Conservation (phyloP, 441 rosid genomes). For the Oxalis stricta region DNA sequence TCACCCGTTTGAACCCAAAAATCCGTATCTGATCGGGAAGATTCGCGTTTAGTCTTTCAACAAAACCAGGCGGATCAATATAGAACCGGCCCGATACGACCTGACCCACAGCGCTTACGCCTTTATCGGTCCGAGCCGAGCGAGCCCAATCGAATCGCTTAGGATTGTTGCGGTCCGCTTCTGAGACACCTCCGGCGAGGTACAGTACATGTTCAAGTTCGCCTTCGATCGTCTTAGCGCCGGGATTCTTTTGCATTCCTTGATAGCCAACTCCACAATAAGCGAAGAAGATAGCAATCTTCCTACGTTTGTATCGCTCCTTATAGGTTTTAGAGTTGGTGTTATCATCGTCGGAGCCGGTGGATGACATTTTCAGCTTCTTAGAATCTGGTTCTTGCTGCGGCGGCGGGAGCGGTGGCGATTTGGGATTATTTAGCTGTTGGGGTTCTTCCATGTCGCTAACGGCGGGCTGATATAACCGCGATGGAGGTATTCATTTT, state of each 20-base stretch:
- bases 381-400: slow-evolving; percentile 45
- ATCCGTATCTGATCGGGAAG: slow-evolving; percentile 60
- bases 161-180: slow-evolving; percentile 58
- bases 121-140: slow-evolving; percentile 88
- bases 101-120: slow-evolving; percentile 93
- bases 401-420: slow-evolving; percentile 22
- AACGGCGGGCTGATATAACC: neutral
- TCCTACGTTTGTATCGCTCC: slow-evolving; percentile 64
- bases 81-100: slow-evolving; percentile 85
- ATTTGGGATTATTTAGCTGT: slow-evolving; percentile 11
- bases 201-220: slow-evolving; percentile 88
- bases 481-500: slow-evolving; percentile 4
- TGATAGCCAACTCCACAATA: slow-evolving; percentile 95
- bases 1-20: slow-evolving; percentile 67
- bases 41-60: slow-evolving; percentile 49
- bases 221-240: slow-evolving; percentile 91
- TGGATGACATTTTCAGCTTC: slow-evolving; percentile 43
- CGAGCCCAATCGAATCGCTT: slow-evolving; percentile 78
- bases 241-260: slow-evolving; percentile 94
- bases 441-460: slow-evolving; percentile 25
- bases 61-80: slow-evolving; percentile 76
- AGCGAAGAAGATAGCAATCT: slow-evolving; percentile 75
- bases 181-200: slow-evolving; percentile 69
- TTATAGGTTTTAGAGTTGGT: slow-evolving; percentile 12
- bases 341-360: slow-evolving; percentile 27